phyloP scores from a whole-genome alignment of 2,329 filamentous ascomycete genomes.

The Podosphaera xanthii region DNA sequence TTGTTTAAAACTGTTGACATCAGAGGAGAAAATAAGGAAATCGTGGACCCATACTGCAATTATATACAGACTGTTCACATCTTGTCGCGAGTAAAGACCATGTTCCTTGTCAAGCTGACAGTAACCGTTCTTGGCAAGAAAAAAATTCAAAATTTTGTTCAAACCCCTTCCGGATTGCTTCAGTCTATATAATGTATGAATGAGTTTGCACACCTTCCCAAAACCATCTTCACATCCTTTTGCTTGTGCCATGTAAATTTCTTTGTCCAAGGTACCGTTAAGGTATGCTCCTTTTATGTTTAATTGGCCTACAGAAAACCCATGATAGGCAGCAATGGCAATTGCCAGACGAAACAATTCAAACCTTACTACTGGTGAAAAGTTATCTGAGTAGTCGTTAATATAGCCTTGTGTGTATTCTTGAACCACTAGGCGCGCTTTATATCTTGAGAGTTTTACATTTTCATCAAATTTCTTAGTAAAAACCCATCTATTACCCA shows the following conservation, averaged over 20 bases:
- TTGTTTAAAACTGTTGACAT: neutral
- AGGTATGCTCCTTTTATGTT: too few relatives aligned
- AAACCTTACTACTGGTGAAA: too few relatives aligned
- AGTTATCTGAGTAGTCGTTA: too few relatives aligned
- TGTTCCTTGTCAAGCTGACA: neutral
- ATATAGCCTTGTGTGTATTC: too few relatives aligned
- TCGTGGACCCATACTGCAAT: neutral
- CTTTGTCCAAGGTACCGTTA: neutral
- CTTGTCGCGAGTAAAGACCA: neutral
- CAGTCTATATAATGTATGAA: neutral
- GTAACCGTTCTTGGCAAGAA: neutral
- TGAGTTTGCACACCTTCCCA: neutral
- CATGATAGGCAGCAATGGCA: too few relatives aligned
- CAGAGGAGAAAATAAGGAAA: neutral
- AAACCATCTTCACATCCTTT: neutral
- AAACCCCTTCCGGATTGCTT: neutral
- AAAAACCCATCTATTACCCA: too few relatives aligned
- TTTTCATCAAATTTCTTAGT: too few relatives aligned
- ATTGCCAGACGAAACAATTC: too few relatives aligned
- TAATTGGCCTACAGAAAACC: too few relatives aligned
- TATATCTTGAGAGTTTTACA: too few relatives aligned
- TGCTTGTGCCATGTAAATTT: neutral
- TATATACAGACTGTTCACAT: neutral
- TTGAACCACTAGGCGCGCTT: too few relatives aligned
- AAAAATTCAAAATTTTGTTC: neutral